Conservation (phyloP, 2,329 filamentous ascomycete genomes). For the Stachybotrys chartarum region DNA sequence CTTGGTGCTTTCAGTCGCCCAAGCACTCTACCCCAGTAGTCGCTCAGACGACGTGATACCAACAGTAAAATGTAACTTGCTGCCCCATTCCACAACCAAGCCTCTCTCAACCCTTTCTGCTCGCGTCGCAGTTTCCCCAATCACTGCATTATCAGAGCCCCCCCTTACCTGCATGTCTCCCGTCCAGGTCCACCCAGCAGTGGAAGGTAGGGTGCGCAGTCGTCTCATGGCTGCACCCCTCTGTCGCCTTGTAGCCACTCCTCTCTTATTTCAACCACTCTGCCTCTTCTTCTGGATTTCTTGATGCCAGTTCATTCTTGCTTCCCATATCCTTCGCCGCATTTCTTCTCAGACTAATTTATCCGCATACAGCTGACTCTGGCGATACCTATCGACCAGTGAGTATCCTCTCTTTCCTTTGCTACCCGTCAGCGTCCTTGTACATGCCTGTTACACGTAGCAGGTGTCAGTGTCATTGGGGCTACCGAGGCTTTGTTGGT, state of each 20-base stretch:
- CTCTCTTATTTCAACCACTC: constrained; percentile 24
- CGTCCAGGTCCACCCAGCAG: constrained; percentile 33
- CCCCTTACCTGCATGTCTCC: constrained; percentile 38
- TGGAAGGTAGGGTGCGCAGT: constrained; percentile 7
- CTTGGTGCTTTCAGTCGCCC: not conserved
- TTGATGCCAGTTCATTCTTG: constrained; percentile 14
- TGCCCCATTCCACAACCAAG: constrained; percentile 19
- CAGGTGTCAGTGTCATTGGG: not conserved
- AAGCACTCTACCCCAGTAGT: not conserved
- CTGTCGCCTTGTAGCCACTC: constrained; percentile 22
- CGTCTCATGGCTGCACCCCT: constrained; percentile 21
- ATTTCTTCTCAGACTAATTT: constrained; percentile 30
- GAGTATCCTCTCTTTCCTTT: constrained; percentile 24
- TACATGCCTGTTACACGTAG: not conserved
- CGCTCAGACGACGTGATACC: constrained; percentile 23
- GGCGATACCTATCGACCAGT: constrained; percentile 56
- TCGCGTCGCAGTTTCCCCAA: constrained; percentile 22
- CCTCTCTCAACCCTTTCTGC: constrained; percentile 18
- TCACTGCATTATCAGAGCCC: constrained; percentile 26
- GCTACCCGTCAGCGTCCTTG: not conserved
- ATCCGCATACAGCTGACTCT: constrained; percentile 43
- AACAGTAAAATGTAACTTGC: constrained; percentile 24
- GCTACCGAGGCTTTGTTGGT: not conserved
- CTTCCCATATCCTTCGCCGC: constrained; percentile 9
- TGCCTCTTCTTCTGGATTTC: constrained; percentile 15